Evolutionary conservation across 2,329 filamentous ascomycete species (phyloP).

Genomic region (Xylaria hypoxylon): DNA sequence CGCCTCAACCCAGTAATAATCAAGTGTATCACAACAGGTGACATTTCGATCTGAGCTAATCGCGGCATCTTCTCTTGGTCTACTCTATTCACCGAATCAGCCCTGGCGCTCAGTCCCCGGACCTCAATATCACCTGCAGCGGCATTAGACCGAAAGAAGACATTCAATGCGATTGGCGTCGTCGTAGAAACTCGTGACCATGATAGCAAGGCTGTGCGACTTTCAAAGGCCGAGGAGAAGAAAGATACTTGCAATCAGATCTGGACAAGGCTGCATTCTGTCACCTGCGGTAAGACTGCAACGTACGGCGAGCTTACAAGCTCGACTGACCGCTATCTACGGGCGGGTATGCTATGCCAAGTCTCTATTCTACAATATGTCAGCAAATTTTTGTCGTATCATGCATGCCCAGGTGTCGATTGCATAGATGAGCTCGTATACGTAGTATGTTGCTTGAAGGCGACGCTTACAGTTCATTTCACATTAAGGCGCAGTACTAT

Average conservation of each 20-base stretch:
- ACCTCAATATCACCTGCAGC: not conserved
- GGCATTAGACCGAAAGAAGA: not conserved
- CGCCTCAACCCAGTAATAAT: not conserved
- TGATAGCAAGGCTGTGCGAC: slow-evolving; percentile 1
- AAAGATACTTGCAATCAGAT: slow-evolving; percentile 2
- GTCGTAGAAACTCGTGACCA: not conserved
- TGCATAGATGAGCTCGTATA: slow-evolving; percentile 25
- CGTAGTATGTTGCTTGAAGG: not conserved
- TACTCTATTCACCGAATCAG: not conserved
- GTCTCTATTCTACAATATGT: slow-evolving; percentile 7
- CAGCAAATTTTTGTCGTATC: not conserved
- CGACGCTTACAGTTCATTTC: slow-evolving; percentile 18
- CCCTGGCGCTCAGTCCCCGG: not conserved
- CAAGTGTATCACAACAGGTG: not conserved
- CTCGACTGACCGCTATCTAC: slow-evolving; percentile 3
- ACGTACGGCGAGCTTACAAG: slow-evolving; percentile 19
- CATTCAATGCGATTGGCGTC: not conserved
- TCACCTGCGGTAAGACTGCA: slow-evolving; percentile 20
- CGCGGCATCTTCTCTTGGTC: not conserved
- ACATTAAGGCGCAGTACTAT: not conserved
- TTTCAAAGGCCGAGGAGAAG: not conserved
- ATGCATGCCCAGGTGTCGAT: slow-evolving; percentile 6
- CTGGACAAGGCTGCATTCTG: slow-evolving; percentile 18
- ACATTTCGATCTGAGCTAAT: not conserved
- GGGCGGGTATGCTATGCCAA: slow-evolving; percentile 6